These are phyloP conservation scores for Boletus subcaerulescens DNA, from an alignment of 768 basidiomycete species.

Conservation along the genomic window DNA sequence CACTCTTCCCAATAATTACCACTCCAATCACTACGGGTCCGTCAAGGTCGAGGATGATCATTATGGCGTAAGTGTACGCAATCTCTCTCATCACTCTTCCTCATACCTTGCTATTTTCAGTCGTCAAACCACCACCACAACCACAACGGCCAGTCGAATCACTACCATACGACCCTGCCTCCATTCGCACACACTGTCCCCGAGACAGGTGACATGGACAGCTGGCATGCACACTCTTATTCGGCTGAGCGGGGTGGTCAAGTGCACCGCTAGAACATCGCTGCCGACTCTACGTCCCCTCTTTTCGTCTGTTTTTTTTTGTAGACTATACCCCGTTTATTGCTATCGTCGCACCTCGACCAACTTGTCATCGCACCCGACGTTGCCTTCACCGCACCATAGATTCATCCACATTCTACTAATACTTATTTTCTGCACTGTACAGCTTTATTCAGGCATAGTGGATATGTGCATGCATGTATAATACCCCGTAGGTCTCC, in stretches of 20 bases:
- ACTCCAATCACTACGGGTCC: conserved; percentile 46
- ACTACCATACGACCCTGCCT: conserved; percentile 44
- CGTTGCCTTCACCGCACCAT: conserved; percentile 15
- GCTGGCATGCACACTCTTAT: conserved; percentile 53
- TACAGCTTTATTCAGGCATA: conserved; percentile 36
- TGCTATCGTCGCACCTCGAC: conserved; percentile 28
- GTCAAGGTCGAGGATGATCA: conserved; percentile 72
- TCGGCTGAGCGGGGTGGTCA: conserved; percentile 62
- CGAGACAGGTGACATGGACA: conserved; percentile 46
- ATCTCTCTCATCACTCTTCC: neutral
- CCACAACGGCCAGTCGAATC: conserved; percentile 36
- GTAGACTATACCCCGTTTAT: conserved; percentile 37
- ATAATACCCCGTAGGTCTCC: conserved; percentile 29
- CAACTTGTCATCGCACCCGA: conserved; percentile 15
- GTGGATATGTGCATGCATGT: conserved; percentile 40
- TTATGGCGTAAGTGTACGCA: conserved; percentile 43
- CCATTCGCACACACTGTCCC: conserved; percentile 45
- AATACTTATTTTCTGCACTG: conserved; percentile 34
- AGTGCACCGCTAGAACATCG: conserved; percentile 49
- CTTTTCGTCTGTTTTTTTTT: conserved; percentile 2
- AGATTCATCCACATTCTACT: conserved; percentile 33
- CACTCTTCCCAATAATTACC: conserved; percentile 40
- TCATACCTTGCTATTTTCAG: conserved; percentile 2
- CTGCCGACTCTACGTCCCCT: neutral
- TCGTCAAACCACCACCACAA: conserved; percentile 33